Percentiles rank a stretch among this genome's conserved stretches.
phyloP scores from a whole-genome alignment of 2,329 filamentous ascomycete species.

The Coccinonectria pachysandricola region DNA sequence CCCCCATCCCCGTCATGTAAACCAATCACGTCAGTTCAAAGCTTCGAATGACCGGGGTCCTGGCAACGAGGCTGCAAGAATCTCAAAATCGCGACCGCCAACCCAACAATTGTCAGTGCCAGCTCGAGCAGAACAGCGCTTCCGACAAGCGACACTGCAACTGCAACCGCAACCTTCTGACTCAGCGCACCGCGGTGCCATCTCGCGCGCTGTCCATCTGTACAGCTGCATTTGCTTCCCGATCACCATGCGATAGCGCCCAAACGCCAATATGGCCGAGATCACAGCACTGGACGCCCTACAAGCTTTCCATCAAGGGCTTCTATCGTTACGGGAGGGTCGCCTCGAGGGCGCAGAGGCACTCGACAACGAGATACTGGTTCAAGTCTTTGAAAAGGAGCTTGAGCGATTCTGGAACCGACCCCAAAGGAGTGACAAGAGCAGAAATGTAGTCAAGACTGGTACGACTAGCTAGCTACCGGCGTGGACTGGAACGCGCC shows the following conservation, averaged over 20 bases:
- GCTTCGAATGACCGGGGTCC: slow-evolving; percentile 13
- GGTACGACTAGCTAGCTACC: slow-evolving; percentile 45
- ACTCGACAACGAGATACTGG: slow-evolving; percentile 59
- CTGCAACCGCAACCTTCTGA: too few relatives aligned
- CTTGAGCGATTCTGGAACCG: slow-evolving; percentile 68
- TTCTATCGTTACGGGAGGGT: slow-evolving; percentile 64
- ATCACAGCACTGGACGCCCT: slow-evolving; percentile 65
- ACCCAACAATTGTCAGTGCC: slow-evolving; percentile 13
- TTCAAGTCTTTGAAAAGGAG: slow-evolving; percentile 59
- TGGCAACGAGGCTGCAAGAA: slow-evolving; percentile 24
- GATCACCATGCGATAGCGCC: slow-evolving; percentile 37
- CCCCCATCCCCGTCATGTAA: slow-evolving; percentile 8
- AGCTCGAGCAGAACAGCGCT: too few relatives aligned
- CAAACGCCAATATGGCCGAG: slow-evolving; percentile 54
- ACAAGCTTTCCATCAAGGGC: slow-evolving; percentile 76
- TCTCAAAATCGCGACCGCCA: slow-evolving; percentile 19
- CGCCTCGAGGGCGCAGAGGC: slow-evolving; percentile 51
- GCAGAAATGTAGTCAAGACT: slow-evolving; percentile 59
- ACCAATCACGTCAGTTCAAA: too few relatives aligned
- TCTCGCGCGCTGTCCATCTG: slow-evolving; percentile 12
- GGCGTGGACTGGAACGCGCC: too few relatives aligned
- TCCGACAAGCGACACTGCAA: too few relatives aligned
- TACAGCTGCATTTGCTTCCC: slow-evolving; percentile 9
- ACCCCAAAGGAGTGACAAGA: slow-evolving; percentile 61
- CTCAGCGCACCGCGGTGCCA: slow-evolving; percentile 12